phyloP scores from a whole-genome alignment of 176 grass and related monocot species.

The Musa troglodytarum region DNA sequence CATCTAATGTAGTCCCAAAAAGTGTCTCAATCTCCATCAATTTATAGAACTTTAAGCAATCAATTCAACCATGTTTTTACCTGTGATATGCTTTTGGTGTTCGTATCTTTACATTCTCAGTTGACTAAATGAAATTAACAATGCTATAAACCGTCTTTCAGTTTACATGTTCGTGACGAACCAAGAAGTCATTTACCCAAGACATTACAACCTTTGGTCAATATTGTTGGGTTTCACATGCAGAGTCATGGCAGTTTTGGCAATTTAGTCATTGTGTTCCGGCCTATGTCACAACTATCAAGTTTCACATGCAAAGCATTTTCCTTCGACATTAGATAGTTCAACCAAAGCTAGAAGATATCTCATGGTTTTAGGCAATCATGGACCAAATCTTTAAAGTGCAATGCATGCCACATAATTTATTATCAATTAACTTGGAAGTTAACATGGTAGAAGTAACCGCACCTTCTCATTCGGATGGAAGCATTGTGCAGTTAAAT shows the following conservation, averaged over 20 bases:
- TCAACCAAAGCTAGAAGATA: background rate
- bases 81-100: background rate
- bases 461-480: background rate
- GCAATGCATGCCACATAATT: background rate
- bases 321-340: background rate
- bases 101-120: no score
- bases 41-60: background rate
- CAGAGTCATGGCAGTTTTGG: background rate
- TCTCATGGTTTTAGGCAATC: background rate
- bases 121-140: no score
- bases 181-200: background rate
- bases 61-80: background rate
- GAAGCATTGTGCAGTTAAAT: slow-evolving; percentile 55
- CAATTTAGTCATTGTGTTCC: no score
- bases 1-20: background rate
- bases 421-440: background rate
- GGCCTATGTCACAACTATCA: background rate
- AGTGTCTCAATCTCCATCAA: background rate
- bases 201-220: background rate
- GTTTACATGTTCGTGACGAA: background rate
- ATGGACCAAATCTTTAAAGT: background rate
- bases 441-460: background rate
- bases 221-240: background rate
- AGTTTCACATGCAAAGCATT: background rate
- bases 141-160: no score